Percentiles rank a stretch among this genome's conserved stretches.
Conservation (phyloP, 768 basidiomycete genomes). For the Cystoderma amianthinum region DNA sequence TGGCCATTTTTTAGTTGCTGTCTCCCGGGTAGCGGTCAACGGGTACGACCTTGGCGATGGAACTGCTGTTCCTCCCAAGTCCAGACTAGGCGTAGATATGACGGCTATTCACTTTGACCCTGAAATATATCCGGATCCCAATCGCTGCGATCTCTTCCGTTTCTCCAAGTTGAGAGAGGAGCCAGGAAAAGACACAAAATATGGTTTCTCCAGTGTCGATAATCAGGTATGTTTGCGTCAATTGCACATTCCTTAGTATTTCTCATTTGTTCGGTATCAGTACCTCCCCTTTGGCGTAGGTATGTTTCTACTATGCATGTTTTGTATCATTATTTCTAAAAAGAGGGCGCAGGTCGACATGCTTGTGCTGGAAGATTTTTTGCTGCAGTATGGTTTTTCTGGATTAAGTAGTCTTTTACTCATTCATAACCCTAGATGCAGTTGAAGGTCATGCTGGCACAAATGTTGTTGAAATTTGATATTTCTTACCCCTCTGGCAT, state of each 20-base stretch:
- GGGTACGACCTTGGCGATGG: conserved; percentile 23
- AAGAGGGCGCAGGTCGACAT: conserved; percentile 20
- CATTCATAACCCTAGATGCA: conserved; percentile 23
- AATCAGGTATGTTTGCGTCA: conserved; percentile 18
- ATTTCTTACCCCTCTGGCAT: conserved; percentile 17
- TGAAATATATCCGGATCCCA: conserved; percentile 23
- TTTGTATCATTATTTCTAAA: neutral
- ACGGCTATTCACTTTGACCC: conserved; percentile 26
- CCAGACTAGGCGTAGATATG: conserved; percentile 25
- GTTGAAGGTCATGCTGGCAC: conserved; percentile 28
- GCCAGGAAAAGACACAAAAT: conserved; percentile 18
- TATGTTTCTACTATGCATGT: conserved; percentile 6
- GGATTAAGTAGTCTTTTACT: too few relatives aligned
- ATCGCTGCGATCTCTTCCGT: conserved; percentile 26
- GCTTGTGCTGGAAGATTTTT: conserved; percentile 30
- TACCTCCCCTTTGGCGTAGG: conserved; percentile 33
- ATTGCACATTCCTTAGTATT: conserved; percentile 3
- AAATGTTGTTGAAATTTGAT: conserved; percentile 26
- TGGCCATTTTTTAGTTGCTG: conserved; percentile 15
- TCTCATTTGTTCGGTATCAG: conserved; percentile 10
- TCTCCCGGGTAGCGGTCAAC: conserved; percentile 19
- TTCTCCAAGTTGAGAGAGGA: conserved; percentile 25
- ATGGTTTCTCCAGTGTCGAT: conserved; percentile 26
- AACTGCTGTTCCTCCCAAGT: conserved; percentile 20
- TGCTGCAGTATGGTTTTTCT: conserved; percentile 25